Base-by-base conservation (phyloP, 306 rosid species). In the Luffa aegyptiaca region DNA sequence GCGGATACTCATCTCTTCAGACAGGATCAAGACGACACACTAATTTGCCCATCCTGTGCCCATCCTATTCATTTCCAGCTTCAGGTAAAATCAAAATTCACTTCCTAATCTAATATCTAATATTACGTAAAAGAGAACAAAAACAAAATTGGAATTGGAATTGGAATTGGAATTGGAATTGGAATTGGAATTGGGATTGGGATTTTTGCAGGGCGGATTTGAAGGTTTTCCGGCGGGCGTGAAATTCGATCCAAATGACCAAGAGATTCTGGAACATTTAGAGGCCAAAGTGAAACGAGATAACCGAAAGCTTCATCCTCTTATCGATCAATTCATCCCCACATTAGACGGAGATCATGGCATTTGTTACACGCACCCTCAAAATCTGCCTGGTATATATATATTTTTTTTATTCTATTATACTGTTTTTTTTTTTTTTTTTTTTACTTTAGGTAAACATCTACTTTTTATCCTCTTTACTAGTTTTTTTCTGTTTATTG, bases 331-430 rank as follows among this genome's bases (percentile, higher is more conserved):
- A 36, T 95, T 93, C 86, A 95, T 95, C 63, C 97, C 90, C 65
- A 91, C 99, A 0, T 91, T 95, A 81, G 88, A 91, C 63, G 97
- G 92, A 8, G 97, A 91, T 18, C 88, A 95, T 83, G 99, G 99
- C 12, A 95, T 95, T 33, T 95, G 99, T 81, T 95, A 90, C 53
- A 95, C 98, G 33, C 99, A 95, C 83, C 99, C 99, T 46, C 94
- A 93, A 84, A 90, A 88, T 68, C 79, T 95, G n/a, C 99, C 99
- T 82, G 97, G 99, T 93, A 2, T 45, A 26, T 26, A 26, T 26
- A 26, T 26, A 26, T 26, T 0, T 26, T n/a, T n/a, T n/a, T n/a
- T n/a, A n/a, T n/a, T n/a, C n/a, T n/a, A n/a, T n/a, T n/a, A n/a
- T n/a, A n/a, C n/a, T n/a, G n/a, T 64, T 18, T 0, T 18, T 17